A percentile compares a stretch with the other conserved stretches of the same genome.
Conservation (phyloP, 2,329 filamentous ascomycete species). For the Epicoccum nigrum region DNA sequence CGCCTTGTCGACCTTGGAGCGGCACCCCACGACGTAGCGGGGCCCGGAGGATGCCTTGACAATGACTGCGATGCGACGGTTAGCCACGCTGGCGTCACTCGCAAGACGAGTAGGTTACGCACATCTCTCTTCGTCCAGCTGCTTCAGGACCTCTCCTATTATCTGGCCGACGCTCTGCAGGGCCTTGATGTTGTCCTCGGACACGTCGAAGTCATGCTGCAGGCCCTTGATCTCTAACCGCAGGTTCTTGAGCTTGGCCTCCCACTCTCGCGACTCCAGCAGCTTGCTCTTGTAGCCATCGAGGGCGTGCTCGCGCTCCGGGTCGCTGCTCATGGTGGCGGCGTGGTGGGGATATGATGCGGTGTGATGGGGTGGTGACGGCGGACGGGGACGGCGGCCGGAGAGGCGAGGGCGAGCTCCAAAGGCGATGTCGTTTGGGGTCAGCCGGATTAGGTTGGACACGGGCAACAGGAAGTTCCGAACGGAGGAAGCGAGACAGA, state of each 20-base stretch:
- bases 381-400: constrained; percentile 13
- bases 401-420: constrained; percentile 20
- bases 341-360: constrained; percentile 8
- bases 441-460: neutral
- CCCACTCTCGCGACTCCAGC: constrained; percentile 97
- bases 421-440: constrained; percentile 9
- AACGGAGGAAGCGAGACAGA: neutral
- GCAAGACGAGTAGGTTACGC: constrained; percentile 48
- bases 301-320: constrained; percentile 59
- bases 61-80: constrained; percentile 71
- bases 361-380: constrained; percentile 2
- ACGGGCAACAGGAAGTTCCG: neutral
- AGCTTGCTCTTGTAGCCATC: constrained; percentile 61
- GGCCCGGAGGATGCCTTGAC: constrained; percentile 98
- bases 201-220: constrained; percentile 93
- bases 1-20: constrained; percentile 95
- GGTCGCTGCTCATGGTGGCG: constrained; percentile 50
- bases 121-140: constrained; percentile 99
- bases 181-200: constrained; percentile 99
- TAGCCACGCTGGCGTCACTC: constrained; percentile 8
- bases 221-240: constrained; percentile 95
- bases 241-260: constrained; percentile 93
- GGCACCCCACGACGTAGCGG: constrained; percentile 96
- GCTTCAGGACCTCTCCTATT: constrained; percentile 98
- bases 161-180: constrained; percentile 99